Evolutionary conservation across 2,329 filamentous ascomycete species (phyloP).

Genomic region (Stagonosporopsis tanaceti): DNA sequence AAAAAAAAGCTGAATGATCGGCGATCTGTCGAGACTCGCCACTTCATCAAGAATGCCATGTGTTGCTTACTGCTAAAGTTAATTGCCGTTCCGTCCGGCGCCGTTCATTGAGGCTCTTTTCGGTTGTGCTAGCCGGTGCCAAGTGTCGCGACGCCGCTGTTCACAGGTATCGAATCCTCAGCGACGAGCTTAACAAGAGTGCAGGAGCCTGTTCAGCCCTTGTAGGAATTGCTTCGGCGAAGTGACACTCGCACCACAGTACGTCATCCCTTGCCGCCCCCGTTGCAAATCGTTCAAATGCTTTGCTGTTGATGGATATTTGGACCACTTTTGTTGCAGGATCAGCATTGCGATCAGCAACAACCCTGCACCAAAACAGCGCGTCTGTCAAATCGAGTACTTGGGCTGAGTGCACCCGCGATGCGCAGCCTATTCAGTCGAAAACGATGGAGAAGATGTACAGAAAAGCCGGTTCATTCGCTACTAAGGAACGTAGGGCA

Average conservation of each 20-base stretch:
- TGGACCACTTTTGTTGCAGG: slow-evolving; percentile 9
- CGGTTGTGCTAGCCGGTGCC: slow-evolving; percentile 10
- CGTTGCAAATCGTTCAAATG: neutral
- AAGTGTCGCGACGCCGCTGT: slow-evolving; percentile 7
- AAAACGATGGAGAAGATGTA: slow-evolving; percentile 7
- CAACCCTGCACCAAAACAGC: slow-evolving; percentile 7
- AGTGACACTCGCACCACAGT: neutral
- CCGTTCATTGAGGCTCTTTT: slow-evolving; percentile 20
- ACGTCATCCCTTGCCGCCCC: neutral
- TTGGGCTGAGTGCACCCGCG: neutral
- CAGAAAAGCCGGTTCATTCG: slow-evolving; percentile 6
- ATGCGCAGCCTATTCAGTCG: slow-evolving; percentile 3
- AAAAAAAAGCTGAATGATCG: slow-evolving; percentile 4
- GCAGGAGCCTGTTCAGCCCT: neutral
- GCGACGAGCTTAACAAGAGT: neutral
- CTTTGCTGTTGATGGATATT: neutral
- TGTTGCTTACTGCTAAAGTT: neutral
- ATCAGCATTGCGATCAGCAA: slow-evolving; percentile 20
- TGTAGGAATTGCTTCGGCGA: neutral
- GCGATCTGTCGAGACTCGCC: slow-evolving; percentile 12
- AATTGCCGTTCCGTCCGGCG: neutral
- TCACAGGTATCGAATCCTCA: neutral
- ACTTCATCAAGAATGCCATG: slow-evolving; percentile 5
- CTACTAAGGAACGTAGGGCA: slow-evolving; percentile 4
- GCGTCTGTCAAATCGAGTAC: neutral